Evolutionary conservation across 1,139 yeast genomes (phyloP), one percentile per base, ranked within the genome.

Genomic region (Wickerhamiella pararugosa): DNA sequence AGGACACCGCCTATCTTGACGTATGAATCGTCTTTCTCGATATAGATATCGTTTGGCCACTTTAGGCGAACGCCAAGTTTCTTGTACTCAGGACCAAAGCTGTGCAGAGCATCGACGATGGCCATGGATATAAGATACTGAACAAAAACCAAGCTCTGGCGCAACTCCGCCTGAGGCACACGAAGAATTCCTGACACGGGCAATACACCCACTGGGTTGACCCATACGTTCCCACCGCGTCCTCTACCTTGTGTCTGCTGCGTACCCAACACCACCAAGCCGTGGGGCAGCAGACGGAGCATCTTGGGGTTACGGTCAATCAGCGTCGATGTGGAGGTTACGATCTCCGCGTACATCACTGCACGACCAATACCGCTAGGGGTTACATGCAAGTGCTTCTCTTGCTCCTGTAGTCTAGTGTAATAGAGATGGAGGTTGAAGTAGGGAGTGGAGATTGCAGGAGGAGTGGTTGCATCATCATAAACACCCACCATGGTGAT

Each of bases 21-120:
- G 58, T 74, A 82, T 7, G 75, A 73, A 4, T 45, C 63, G 63
- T 43, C 63, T 60, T 50, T 66, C 52, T 76, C 60, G 5, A 79
- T 75, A 57, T 83, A 92, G 10, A 90, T 66, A 60, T 92, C 99
- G 57, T 92, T 92, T 5, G 99, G 99, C 99, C 99, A 92, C 57
- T 92, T 92, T 48, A 92, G 71, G 44, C 75, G 71, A 7, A 87
- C 67, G 0, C 95, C 97, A 53, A 90, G 61, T 43, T 76, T 78
- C 32, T 74, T 76, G 56, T 76, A 81, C 0, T 83, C 86, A 0
- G 67, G 66, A 31, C 75, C 77, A 53, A 84, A 76, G 2, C 73
- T 66, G 34, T 73, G 61, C 9, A 90, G 71, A 33, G 94, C 82
- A 55, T 81, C 87, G 8, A 86, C 77, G 44, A 81, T 70, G 0